phyloP scores from a whole-genome alignment of 2,329 filamentous ascomycete genomes.

The Fusarium brevicatenulatum region DNA sequence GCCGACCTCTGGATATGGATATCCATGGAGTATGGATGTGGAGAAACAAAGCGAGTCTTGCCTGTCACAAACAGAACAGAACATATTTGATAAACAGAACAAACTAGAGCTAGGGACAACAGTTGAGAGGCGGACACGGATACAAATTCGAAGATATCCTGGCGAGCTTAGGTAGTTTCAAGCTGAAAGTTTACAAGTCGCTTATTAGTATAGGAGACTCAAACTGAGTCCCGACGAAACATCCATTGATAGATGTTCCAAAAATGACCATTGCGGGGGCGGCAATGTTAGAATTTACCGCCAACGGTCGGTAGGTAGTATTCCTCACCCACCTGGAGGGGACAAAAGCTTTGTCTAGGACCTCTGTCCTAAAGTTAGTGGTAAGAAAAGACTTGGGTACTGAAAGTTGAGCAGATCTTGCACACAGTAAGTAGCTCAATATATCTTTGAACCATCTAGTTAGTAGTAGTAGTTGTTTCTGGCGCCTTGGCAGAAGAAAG shows the following conservation, averaged over 20 bases:
- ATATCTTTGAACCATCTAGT: not conserved
- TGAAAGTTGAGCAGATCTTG: not conserved
- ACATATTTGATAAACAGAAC: not conserved
- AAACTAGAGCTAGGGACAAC: not conserved
- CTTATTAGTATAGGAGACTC: not conserved
- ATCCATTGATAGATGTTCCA: not conserved
- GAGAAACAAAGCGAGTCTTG: conserved; percentile 3
- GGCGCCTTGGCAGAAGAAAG: not conserved
- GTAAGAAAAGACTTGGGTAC: not conserved
- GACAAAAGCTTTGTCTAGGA: not conserved
- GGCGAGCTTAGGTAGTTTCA: not conserved
- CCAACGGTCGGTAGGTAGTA: not conserved
- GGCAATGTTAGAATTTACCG: not conserved
- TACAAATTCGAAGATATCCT: not conserved
- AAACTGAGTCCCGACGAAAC: not conserved
- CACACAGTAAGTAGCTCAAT: not conserved
- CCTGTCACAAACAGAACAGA: conserved; percentile 11
- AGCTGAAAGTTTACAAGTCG: not conserved
- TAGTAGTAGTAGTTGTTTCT: not conserved
- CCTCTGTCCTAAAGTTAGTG: not conserved
- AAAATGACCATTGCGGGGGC: conserved; percentile 4
- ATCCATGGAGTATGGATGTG: conserved; percentile 5
- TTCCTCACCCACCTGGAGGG: not conserved
- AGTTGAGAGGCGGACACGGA: not conserved
- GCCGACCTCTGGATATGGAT: conserved; percentile 16